Base-by-base conservation (phyloP, 305 asterid genomes). In the Fraxinus angustifolia region DNA sequence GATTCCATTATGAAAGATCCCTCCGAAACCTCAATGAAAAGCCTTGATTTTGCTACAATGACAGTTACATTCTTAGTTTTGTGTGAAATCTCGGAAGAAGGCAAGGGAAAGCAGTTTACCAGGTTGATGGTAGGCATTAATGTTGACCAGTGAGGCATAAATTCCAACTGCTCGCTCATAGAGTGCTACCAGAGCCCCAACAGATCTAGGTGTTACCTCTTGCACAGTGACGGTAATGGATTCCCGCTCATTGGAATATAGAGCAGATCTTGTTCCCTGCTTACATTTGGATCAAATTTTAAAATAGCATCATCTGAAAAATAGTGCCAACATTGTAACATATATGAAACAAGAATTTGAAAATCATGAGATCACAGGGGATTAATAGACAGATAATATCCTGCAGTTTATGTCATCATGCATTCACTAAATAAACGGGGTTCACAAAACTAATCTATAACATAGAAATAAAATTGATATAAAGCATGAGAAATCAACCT, bases 101-200 rank as follows among this genome's bases (percentile, higher is more conserved):
- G 75, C n/a, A 76, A 81, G 65, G 81, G 58, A 40, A 79, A 80
- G 78, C 79, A 76, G 6, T 83, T 88, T 93, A 96, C 99, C 99
- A 2, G 99, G 99, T 85, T 96, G 99, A 82, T 96, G 99, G 81
- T 96, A 96, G 82, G 98, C 99, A 82, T 96, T 96, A 83, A 96
- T 90, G 87, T 96, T 94, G 86, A 94, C 91, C 80, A 96, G 88
- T 14, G 98, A 90, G 48, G 99, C 98, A 83, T 96, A 96, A 81
- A 96, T 85, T 68, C 99, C 99, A 76, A 96, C 99, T 21, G 99
- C 99, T 82, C 99, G 91, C 88, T 96, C 99, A 5, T 96, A 96
- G 81, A 96, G 97, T 78, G 98, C 99, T 77, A 96, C 80, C 71
- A 96, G 83, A 82, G 98, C 99, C 79, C 99, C 99, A 82, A 94